Conservation (phyloP, 2,329 filamentous ascomycete genomes). For the Helotiales sp. region DNA sequence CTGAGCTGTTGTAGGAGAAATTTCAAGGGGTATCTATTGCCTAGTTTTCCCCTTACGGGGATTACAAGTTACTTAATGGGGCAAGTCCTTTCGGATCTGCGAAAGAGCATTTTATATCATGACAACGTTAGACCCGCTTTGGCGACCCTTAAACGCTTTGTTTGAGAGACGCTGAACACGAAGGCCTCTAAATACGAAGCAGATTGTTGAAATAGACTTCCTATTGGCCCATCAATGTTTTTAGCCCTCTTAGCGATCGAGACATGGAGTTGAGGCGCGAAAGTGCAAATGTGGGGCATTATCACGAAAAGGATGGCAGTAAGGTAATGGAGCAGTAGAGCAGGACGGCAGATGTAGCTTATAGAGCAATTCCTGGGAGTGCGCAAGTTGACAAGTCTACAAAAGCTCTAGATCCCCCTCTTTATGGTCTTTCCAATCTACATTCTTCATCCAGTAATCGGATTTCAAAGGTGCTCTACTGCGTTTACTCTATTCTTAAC, state of each 20-base stretch:
- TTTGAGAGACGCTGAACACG: neutral
- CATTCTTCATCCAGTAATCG: constrained; percentile 5
- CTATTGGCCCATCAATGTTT: neutral
- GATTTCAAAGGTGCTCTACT: neutral
- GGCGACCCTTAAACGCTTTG: neutral
- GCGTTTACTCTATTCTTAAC: neutral
- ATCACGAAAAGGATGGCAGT: neutral
- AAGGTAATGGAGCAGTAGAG: neutral
- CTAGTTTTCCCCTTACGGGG: neutral
- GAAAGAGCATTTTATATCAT: neutral
- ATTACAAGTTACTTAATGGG: neutral
- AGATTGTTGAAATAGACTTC: neutral
- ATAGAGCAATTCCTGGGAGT: neutral
- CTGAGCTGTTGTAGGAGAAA: neutral
- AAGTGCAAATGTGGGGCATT: neutral
- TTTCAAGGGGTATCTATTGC: neutral
- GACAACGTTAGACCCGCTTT: neutral
- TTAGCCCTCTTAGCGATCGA: neutral
- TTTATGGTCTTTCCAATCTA: neutral
- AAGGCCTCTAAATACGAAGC: neutral
- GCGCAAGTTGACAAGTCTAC: neutral
- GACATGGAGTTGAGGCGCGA: neutral
- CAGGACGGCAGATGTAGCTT: neutral
- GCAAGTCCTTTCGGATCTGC: neutral
- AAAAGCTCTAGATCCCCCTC: neutral